Base-by-base conservation (phyloP, 345 rosid genomes). In the Durio zibethinus region DNA sequence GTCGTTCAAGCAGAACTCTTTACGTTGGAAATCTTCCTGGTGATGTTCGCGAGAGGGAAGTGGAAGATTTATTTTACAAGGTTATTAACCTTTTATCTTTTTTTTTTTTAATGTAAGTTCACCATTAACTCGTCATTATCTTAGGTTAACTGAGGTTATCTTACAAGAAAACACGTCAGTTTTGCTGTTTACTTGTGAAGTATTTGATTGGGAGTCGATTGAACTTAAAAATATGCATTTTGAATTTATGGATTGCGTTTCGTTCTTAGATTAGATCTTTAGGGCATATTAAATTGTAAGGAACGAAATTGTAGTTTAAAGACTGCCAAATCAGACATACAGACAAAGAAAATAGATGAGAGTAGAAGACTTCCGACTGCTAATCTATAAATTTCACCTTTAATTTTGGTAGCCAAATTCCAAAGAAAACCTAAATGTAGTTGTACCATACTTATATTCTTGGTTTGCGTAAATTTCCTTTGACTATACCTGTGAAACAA, bases 11-110 rank as follows among this genome's bases (percentile, higher is more conserved):
- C 77, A 82, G 98, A 72, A 96, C 98, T 43, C 81, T 96, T 16
- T 94, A 94, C 78, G 99, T 96, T 10, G 98, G 98, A n/a, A 96
- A 96, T 84, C 96, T 96, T 54, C 99, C 99, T 6, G 97, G 97
- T 6, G 99, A 96, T 85, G 87, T 92, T 79, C 98, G 99, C 18
- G 90, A 85, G 90, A 88, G 91, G 78, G 98, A 96, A 88, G 94
- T 96, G n/a, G 97, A 96, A 79, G 99, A 94, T 87, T 87, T 96
- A 93, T 96, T 96, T 78, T 87, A 88, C 85, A 96, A 96, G 93
- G 99, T 96, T 72, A 73, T 25, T 8, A 25, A 6, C 31, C 63
- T 68, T 69, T 69, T 38, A 16, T 10, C 15, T 27, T 5, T 33
- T n/a, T 42, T 56, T 40, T 36, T 23, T 35, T 4, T 36, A 2